Conservation (phyloP, 352 stramenopile genomes). For the Globisporangium solare region DNA sequence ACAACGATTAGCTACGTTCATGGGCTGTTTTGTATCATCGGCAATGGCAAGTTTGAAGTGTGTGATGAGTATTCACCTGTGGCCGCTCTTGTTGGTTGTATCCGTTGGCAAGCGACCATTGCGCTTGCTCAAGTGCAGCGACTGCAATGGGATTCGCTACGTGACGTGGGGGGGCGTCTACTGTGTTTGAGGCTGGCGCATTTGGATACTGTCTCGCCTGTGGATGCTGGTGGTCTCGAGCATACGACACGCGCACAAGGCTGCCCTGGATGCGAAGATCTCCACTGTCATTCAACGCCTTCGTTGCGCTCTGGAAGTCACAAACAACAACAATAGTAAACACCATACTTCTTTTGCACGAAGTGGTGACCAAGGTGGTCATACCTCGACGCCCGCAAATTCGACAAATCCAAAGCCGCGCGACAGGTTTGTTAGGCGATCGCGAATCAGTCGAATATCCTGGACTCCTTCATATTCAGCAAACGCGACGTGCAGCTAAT, state of each 20-base stretch:
- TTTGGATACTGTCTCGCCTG: conserved; percentile 18
- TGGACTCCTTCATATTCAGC: conserved; percentile 54
- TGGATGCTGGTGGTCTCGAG: conserved; percentile 33
- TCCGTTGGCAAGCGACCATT: conserved; percentile 73
- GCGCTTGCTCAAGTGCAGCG: conserved; percentile 71
- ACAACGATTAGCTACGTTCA: conserved; percentile 2
- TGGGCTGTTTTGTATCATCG: conserved; percentile 16
- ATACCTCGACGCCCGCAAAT: conserved; percentile 63
- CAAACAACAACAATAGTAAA: conserved; percentile 6
- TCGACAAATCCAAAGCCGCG: conserved; percentile 80
- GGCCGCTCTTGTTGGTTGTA: conserved; percentile 21
- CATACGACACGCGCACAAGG: conserved; percentile 54
- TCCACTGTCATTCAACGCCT: conserved; percentile 26
- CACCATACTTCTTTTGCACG: background rate
- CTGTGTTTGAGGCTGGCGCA: background rate
- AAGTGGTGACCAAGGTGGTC: background rate
- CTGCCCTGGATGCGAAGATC: conserved; percentile 31
- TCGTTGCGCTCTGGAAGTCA: conserved; percentile 18
- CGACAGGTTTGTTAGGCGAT: conserved; percentile 57
- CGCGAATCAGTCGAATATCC: conserved; percentile 71
- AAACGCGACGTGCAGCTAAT: conserved; percentile 73
- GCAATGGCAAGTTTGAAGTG: conserved; percentile 21
- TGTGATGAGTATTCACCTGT: conserved; percentile 13
- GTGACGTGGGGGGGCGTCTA: conserved; percentile 7
- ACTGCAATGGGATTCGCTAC: conserved; percentile 42